Evolutionary conservation across 805 yeast genomes (phyloP).

Genomic region (Ogataea saltuana): DNA sequence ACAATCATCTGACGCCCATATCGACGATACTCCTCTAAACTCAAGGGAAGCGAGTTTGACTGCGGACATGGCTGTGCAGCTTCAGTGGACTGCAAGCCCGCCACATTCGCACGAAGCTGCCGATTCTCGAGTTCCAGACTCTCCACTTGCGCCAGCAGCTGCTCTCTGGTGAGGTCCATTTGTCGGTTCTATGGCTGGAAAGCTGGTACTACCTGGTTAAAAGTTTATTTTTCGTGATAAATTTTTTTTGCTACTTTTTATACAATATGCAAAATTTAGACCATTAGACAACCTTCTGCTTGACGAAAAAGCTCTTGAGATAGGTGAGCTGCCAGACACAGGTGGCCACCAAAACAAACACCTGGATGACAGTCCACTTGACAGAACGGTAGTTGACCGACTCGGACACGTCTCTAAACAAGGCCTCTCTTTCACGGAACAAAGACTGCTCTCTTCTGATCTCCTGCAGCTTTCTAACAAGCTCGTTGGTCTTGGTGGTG

Average conservation of each 20-base stretch:
- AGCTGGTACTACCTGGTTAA: neutral
- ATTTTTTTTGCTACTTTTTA: neutral
- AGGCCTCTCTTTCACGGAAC: conserved; percentile 73
- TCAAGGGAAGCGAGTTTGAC: conserved; percentile 5
- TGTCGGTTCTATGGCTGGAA: too few relatives aligned
- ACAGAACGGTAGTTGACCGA: conserved; percentile 67
- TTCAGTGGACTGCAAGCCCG: neutral
- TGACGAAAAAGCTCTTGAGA: conserved; percentile 73
- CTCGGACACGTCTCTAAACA: conserved; percentile 72
- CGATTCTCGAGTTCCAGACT: conserved; percentile 17
- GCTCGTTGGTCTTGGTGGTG: conserved; percentile 55
- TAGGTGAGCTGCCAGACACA: conserved; percentile 76
- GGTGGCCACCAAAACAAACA: conserved; percentile 61
- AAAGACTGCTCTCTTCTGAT: conserved; percentile 65
- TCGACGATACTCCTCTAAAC: conserved; percentile 69
- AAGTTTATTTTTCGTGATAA: neutral
- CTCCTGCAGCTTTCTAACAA: conserved; percentile 57
- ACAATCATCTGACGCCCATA: conserved; percentile 97
- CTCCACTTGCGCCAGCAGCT: conserved; percentile 28
- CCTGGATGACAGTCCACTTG: conserved; percentile 71
- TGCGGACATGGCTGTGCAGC: conserved; percentile 1
- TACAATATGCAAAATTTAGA: neutral
- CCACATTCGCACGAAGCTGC: conserved; percentile 6
- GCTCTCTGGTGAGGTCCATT: conserved; percentile 34
- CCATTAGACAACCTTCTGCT: conserved; percentile 63